A percentile compares a stretch with the other conserved stretches of the same genome.
These are phyloP conservation scores for Fusarium pininemorale DNA, from an alignment of 2,329 filamentous ascomycete genomes.

Conservation along the genomic window DNA sequence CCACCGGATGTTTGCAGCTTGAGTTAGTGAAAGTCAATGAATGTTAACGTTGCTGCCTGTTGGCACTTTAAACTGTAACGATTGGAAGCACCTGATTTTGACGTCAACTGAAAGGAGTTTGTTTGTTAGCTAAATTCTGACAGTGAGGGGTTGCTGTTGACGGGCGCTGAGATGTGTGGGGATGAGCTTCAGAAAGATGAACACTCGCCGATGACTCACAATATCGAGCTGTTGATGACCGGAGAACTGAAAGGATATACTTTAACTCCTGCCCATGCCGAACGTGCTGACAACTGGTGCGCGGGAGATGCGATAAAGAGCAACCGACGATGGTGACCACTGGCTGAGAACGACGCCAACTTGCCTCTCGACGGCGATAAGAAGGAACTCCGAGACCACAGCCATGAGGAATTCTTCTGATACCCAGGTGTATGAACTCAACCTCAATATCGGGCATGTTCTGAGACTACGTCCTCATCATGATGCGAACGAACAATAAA, in stretches of 20 bases:
- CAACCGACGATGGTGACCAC: not conserved
- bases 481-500: not conserved
- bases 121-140: not conserved
- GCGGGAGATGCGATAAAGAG: not conserved
- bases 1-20: not conserved
- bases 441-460: not conserved
- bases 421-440: too few species aligned
- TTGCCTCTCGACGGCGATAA: not conserved
- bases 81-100: not conserved
- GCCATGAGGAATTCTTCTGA: not conserved
- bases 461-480: not conserved
- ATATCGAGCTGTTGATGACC: accelerated
- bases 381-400: not conserved
- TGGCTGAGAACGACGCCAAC: not conserved
- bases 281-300: accelerated
- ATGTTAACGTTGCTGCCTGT: not conserved
- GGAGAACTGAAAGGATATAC: too few species aligned
- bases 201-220: not conserved
- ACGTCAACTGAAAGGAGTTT: not conserved
- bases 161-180: not conserved
- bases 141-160: not conserved
- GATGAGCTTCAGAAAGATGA: not conserved
- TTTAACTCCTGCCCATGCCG: not conserved
- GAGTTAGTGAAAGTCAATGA: not conserved
- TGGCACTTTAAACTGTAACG: not conserved